Percentiles rank a stretch among this genome's conserved stretches.
phyloP scores from a whole-genome alignment of 345 rosid species.

The Cardamine chenopodiifolia region DNA sequence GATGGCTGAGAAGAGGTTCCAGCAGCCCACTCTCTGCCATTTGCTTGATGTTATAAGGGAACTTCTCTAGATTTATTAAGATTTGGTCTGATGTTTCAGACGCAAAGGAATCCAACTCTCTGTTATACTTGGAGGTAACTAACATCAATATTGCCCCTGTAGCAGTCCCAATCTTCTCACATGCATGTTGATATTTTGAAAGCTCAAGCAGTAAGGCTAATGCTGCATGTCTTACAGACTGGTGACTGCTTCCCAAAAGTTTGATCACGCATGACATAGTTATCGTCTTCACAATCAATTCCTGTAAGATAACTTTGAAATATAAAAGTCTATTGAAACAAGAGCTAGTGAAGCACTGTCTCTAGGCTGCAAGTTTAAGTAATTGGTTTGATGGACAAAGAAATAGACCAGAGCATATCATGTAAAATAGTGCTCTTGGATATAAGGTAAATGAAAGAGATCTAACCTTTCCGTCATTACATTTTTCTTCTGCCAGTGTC shows the following conservation, averaged over 20 bases:
- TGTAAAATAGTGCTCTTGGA: conserved; percentile 13
- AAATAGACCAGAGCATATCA: not conserved
- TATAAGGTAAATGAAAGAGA: conserved; percentile 18
- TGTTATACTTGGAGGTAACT: conserved; percentile 62
- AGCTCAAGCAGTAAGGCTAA: conserved; percentile 70
- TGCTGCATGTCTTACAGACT: conserved; percentile 54
- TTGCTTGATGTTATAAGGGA: conserved; percentile 61
- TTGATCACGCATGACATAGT: conserved; percentile 55
- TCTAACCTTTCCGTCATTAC: conserved; percentile 64
- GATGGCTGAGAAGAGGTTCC: conserved; percentile 79
- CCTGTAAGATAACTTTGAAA: conserved; percentile 51
- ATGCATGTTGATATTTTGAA: conserved; percentile 53
- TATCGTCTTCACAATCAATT: conserved; percentile 54
- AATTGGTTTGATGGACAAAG: not conserved
- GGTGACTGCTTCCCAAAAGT: conserved; percentile 71
- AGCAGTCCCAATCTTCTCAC: conserved; percentile 60
- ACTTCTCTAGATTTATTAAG: conserved; percentile 62
- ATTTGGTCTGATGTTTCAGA: conserved; percentile 63
- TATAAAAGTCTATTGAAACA: conserved; percentile 3
- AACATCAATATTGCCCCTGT: conserved; percentile 78
- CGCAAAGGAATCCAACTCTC: conserved; percentile 52
- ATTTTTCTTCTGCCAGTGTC: conserved; percentile 55
- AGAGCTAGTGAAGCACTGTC: not conserved
- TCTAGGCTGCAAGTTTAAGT: not conserved
- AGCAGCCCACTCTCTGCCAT: conserved; percentile 90